Base-by-base conservation (phyloP, 2,329 filamentous ascomycete genomes). In the Pseudogymnoascus sp. region DNA sequence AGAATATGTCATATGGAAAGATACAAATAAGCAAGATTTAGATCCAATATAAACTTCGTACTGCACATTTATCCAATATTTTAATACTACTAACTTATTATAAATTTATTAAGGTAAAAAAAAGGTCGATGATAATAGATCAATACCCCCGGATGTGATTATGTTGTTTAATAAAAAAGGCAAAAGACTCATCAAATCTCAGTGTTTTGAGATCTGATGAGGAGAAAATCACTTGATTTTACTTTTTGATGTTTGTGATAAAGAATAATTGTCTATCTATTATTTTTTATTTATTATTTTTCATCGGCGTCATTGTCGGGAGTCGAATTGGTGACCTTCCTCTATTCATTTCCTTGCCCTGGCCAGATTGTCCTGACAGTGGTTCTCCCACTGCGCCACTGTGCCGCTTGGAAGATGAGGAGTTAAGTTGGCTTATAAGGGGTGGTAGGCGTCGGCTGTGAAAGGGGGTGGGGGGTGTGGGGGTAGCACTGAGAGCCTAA, bases 171-270 rank as follows among this genome's bases (percentile, higher is more conserved):
- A 37, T n/a, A 11, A 24, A 33, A 56, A 33, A 6, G 12, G 46
- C 26, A 56, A 56, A 56, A 56, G 26, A 56, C 46, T 33, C 16
- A 19, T 33, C 8, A 56, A 10, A 56, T 56, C 46, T 33, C n/a
- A 10, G 6, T 14, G 10, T 56, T 4, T 33, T n/a, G n/a, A 56
- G 46, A 56, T 56, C 26, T 56, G 26, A 56, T 7, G 46, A 33
- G 26, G 26, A 56, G 46, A 56, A 56, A 56, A 33, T 56, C 46
- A 31, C 26, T 56, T 56, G 26, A 56, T 56, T 56, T 56, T 56
- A 19, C 46, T 56, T 56, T 56, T 31, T 56, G 41, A 22, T 46
- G 46, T 31, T 11, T 46, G 46, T 31, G 6, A 31, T 53, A 7
- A 19, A 19, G 41, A 46, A 14, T n/a, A n/a, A 26, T 26, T 14